These are phyloP conservation scores for Starmerella stigmatis DNA, from an alignment of 805 yeast genomes.

Conservation along the genomic window DNA sequence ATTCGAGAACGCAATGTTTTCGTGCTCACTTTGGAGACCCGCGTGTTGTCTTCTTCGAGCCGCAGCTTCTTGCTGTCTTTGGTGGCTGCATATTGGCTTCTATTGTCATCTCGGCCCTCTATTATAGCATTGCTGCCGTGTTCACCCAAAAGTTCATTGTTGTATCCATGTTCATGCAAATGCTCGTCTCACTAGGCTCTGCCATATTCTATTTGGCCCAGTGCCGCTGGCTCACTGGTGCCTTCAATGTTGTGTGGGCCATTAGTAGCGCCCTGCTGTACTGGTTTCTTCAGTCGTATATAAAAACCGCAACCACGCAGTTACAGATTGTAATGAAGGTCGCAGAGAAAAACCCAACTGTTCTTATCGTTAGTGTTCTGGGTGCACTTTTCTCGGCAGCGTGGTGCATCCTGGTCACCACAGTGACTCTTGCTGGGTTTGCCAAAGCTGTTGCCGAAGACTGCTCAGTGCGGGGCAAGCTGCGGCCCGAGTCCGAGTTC, in stretches of 20 bases:
- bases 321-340: slow-evolving; percentile 67
- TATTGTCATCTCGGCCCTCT: slow-evolving; percentile 45
- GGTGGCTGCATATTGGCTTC: slow-evolving; percentile 54
- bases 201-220: slow-evolving; percentile 61
- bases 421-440: slow-evolving; percentile 63
- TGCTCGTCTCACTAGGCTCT: slow-evolving; percentile 61
- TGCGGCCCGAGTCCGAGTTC: slow-evolving; percentile 35
- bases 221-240: slow-evolving; percentile 68
- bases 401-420: slow-evolving; percentile 55
- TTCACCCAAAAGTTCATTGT: slow-evolving; percentile 59
- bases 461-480: slow-evolving; percentile 38
- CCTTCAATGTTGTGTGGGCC: slow-evolving; percentile 60
- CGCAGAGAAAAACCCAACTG: slow-evolving; percentile 60
- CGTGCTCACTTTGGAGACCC: slow-evolving; percentile 48
- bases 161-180: slow-evolving; percentile 55
- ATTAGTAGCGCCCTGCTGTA: slow-evolving; percentile 56
- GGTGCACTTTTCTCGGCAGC: slow-evolving; percentile 53
- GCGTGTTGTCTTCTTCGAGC: slow-evolving; percentile 43
- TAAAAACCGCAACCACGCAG: slow-evolving; percentile 64
- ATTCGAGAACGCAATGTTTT: slow-evolving; percentile 43
- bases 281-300: slow-evolving; percentile 59
- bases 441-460: slow-evolving; percentile 47
- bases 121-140: slow-evolving; percentile 51
- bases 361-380: slow-evolving; percentile 47
- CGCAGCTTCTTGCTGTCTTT: slow-evolving; percentile 64